These are phyloP conservation scores for Brassica juncea DNA, from an alignment of 345 rosid genomes.

Conservation along the genomic window DNA sequence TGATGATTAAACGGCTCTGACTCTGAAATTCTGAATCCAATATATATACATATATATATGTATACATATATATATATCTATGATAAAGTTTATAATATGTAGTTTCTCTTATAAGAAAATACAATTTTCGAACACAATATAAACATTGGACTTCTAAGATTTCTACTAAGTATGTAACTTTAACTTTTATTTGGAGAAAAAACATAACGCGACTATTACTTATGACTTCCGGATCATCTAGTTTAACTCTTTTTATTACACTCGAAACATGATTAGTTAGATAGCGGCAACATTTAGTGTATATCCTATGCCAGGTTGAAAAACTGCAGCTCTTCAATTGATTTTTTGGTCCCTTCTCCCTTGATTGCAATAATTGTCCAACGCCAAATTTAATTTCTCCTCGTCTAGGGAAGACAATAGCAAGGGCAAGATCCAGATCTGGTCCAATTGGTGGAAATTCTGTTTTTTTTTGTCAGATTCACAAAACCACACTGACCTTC, in stretches of 20 bases:
- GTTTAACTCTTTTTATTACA: background rate
- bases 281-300: slow-evolving; percentile 17
- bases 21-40: background rate
- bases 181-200: background rate
- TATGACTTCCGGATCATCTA: background rate
- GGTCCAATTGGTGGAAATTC: slow-evolving; percentile 24
- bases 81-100: too few relatives aligned
- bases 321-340: slow-evolving; percentile 1
- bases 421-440: slow-evolving; percentile 29
- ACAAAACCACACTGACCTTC: slow-evolving; percentile 23
- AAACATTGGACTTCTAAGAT: background rate
- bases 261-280: slow-evolving; percentile 1
- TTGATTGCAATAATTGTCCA: slow-evolving; percentile 31
- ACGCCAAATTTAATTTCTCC: background rate
- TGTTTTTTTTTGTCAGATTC: slow-evolving; percentile 28
- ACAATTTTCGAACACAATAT: background rate
- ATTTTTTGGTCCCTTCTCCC: slow-evolving; percentile 13
- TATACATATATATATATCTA: too few relatives aligned
- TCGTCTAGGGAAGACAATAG: slow-evolving; percentile 30
- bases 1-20: background rate
- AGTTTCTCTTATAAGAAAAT: background rate
- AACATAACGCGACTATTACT: background rate
- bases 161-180: background rate
- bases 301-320: slow-evolving; percentile 6
- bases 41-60: too few relatives aligned